Conservation (phyloP, 2,329 filamentous ascomycete genomes). For the Penicillium janthinellum region DNA sequence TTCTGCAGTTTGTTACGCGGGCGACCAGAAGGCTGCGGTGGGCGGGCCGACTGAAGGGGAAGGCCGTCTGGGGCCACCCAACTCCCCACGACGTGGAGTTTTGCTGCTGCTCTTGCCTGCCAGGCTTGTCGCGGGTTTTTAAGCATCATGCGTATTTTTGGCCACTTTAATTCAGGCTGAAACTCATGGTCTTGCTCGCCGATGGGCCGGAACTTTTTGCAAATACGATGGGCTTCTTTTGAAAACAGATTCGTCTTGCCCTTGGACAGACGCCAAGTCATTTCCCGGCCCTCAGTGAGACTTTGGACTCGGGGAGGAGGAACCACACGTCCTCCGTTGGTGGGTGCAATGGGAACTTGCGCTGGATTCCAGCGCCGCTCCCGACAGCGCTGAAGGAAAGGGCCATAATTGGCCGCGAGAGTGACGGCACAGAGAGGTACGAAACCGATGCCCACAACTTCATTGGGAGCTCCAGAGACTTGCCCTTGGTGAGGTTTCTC, state of each 20-base stretch:
- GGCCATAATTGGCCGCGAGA: constrained; percentile 33
- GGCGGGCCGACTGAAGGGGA: neutral
- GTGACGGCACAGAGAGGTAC: constrained; percentile 39
- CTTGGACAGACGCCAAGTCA: neutral
- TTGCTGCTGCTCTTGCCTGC: neutral
- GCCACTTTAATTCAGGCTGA: neutral
- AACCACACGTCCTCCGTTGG: constrained; percentile 30
- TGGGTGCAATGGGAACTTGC: constrained; percentile 16
- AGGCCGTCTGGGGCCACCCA: neutral
- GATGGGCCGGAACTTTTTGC: neutral
- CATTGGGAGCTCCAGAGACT: neutral
- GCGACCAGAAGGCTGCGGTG: no score
- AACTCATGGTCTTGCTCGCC: neutral
- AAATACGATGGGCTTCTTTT: neutral
- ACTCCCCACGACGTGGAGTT: neutral
- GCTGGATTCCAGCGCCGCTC: constrained; percentile 3
- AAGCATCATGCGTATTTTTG: neutral
- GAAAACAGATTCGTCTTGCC: neutral
- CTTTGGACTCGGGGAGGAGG: constrained; percentile 33
- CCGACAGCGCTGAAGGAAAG: constrained; percentile 27
- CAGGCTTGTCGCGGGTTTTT: neutral
- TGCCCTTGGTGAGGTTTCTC: neutral
- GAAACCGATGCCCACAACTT: constrained; percentile 27
- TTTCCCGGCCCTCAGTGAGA: neutral
- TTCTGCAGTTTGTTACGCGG: neutral